A percentile compares a stretch with the other conserved stretches of the same genome.
These are phyloP conservation scores for Pichia sporocuriosa DNA, from an alignment of 805 yeast genomes.

Conservation along the genomic window DNA sequence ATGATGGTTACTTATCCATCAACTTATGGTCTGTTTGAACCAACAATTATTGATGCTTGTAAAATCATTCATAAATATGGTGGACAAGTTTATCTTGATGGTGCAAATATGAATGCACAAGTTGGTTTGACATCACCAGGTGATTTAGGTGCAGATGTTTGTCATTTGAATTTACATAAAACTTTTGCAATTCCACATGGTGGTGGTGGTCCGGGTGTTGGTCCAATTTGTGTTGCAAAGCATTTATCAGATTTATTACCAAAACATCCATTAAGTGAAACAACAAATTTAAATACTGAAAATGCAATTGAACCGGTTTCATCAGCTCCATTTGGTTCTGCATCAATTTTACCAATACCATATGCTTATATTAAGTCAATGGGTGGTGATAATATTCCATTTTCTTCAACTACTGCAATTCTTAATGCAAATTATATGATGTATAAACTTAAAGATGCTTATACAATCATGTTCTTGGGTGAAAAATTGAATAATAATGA, in stretches of 20 bases:
- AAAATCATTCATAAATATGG: constrained; percentile 80
- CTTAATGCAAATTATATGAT: constrained; percentile 96
- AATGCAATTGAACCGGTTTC: constrained; percentile 69
- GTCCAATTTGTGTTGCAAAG: constrained; percentile 88
- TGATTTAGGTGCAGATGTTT: constrained; percentile 95
- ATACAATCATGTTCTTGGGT: constrained; percentile 69
- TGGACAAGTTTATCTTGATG: constrained; percentile 95
- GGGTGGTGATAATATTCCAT: constrained; percentile 80
- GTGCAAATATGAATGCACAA: constrained; percentile 99
- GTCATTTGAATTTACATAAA: constrained; percentile 94
- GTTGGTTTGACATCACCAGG: constrained; percentile 97
- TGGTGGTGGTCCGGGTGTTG: constrained; percentile 99
- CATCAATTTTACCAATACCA: constrained; percentile 86
- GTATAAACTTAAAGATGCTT: constrained; percentile 62
- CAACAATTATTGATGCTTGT: constrained; percentile 78
- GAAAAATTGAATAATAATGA: constrained; percentile 20
- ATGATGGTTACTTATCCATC: constrained; percentile 97
- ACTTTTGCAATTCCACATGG: constrained; percentile 98
- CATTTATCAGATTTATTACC: constrained; percentile 83
- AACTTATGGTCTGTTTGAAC: constrained; percentile 94
- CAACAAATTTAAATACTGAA: constrained; percentile 33
- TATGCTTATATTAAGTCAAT: constrained; percentile 92
- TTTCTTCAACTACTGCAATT: constrained; percentile 84
- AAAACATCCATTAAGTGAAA: constrained; percentile 58
- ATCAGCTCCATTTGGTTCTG: constrained; percentile 95